phyloP scores from a whole-genome alignment of 352 stramenopile species.

The Aphanomyces stellatus region DNA sequence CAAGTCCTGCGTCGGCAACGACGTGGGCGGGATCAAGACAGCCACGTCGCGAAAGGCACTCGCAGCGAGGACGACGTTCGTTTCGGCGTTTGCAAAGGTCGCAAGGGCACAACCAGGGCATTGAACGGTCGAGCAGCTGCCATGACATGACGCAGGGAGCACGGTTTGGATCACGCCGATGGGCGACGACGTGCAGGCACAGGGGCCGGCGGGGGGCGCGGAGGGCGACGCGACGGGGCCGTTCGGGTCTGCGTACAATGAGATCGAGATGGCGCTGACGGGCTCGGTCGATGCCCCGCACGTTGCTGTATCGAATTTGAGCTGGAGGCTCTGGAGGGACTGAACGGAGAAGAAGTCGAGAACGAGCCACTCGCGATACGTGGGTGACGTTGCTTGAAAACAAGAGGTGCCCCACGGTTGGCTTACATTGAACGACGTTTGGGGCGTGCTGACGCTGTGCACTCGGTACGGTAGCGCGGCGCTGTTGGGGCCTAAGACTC shows the following conservation, averaged over 20 bases:
- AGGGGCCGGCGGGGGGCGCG: not conserved
- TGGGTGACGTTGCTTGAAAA: slow-evolving; percentile 33
- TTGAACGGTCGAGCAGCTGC: not conserved
- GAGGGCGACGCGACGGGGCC: not conserved
- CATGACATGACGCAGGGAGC: not conserved
- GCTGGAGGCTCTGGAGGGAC: slow-evolving; percentile 41
- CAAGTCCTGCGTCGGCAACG: slow-evolving; percentile 32
- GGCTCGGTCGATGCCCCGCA: slow-evolving; percentile 31
- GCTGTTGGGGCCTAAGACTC: not conserved
- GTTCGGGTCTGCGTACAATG: slow-evolving; percentile 26
- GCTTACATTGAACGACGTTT: not conserved
- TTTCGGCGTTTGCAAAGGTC: not conserved
- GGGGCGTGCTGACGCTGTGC: slow-evolving; percentile 46
- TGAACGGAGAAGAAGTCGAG: slow-evolving; percentile 35
- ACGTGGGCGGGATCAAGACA: slow-evolving; percentile 30
- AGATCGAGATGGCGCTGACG: slow-evolving; percentile 36
- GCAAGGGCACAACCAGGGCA: not conserved
- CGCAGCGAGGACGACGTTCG: slow-evolving; percentile 24
- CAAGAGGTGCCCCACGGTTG: slow-evolving; percentile 31
- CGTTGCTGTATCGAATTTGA: slow-evolving; percentile 31
- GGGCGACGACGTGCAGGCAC: slow-evolving; percentile 25
- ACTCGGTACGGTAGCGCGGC: slow-evolving; percentile 42
- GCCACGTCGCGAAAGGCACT: slow-evolving; percentile 50
- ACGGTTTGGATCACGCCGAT: not conserved
- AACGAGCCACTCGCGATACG: slow-evolving; percentile 61